Evolutionary conservation across 2,329 filamentous ascomycete genomes (phyloP), one percentile per base, ranked within the genome.

Genomic region (Pseudogymnoascus sp.): DNA sequence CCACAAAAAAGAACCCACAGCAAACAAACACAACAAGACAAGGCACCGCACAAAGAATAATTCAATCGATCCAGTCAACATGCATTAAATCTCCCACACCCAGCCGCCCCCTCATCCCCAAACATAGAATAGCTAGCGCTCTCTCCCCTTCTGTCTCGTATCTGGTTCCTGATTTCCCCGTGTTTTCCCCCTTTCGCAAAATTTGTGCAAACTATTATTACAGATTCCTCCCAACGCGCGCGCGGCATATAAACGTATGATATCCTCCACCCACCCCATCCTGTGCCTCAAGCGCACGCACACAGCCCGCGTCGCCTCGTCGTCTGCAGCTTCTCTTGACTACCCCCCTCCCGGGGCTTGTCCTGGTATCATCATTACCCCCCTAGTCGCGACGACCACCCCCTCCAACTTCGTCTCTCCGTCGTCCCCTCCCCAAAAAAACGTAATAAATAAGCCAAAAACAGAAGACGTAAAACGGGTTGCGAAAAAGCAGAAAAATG

Each of bases 191-290:
- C 1, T 46, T 46, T 46, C 43, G 43, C 43, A 53, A 46, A 53
- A 53, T 53, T 46, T 46, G 41, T 46, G 41, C 41, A 46, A 28
- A 33, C 46, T 53, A 53, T 31, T 53, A 53, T 31, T 53, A 53
- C 46, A 53, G 46, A 11, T 16, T 53, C 46, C 46, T 53, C 46
- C 46, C 46, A 53, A 11, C 26, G 46, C 41, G 16, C 46, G 46
- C 46, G 46, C 46, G 26, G 46, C 46, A 53, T 53, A 31, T 53
- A 53, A 53, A 53, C 46, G 26, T 53, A 31, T 53, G 26, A 53
- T 53, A 53, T 46, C 22, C 41, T 46, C 41, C 41, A 26, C 41
- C 41, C 22, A 26, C 12, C 22, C 12, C 22, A 2, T 46, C 41
- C 22, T 46, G 14, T 8, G 2, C 41, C 12, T 2, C n/a, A 16